Percentiles rank a stretch among this genome's conserved stretches.
These are phyloP conservation scores for Xerocomus minutiporus DNA, from an alignment of 1,284 basidiomycete genomes.

Conservation along the genomic window DNA sequence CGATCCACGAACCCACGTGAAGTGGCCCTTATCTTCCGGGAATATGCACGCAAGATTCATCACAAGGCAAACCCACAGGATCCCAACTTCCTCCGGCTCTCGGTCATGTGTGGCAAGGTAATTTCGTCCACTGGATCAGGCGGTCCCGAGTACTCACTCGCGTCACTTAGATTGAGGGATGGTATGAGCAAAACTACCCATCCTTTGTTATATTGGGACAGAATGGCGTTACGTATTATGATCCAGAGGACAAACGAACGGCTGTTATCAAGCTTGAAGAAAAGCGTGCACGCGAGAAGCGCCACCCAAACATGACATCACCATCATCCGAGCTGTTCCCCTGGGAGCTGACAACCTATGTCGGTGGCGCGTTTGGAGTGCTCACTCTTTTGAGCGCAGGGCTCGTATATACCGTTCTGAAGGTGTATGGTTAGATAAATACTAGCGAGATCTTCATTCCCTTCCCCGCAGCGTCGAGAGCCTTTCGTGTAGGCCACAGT, in stretches of 20 bases:
- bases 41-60: conserved; percentile 82
- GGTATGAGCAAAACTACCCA: conserved; percentile 87
- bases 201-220: conserved; percentile 64
- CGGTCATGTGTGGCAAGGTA: conserved; percentile 77
- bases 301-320: conserved; percentile 12
- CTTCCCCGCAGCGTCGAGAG: too few relatives aligned
- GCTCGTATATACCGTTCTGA: conserved; percentile 34
- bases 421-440: conserved; percentile 22
- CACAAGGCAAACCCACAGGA: conserved; percentile 75
- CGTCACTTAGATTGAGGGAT: conserved; percentile 76
- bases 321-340: conserved; percentile 18
- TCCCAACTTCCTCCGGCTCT: conserved; percentile 81
- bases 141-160: neutral
- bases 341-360: conserved; percentile 38
- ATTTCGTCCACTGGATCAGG: neutral
- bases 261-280: conserved; percentile 29
- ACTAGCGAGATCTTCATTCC: too few relatives aligned
- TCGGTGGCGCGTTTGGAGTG: conserved; percentile 40
- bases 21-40: conserved; percentile 85
- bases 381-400: conserved; percentile 35
- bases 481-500: too few relatives aligned
- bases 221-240: conserved; percentile 21
- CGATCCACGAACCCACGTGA: conserved; percentile 88
- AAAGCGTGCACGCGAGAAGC: conserved; percentile 35
- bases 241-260: conserved; percentile 30